These are phyloP conservation scores for Aspergillus neotritici DNA, from an alignment of 2,329 filamentous ascomycete species.

Conservation along the genomic window DNA sequence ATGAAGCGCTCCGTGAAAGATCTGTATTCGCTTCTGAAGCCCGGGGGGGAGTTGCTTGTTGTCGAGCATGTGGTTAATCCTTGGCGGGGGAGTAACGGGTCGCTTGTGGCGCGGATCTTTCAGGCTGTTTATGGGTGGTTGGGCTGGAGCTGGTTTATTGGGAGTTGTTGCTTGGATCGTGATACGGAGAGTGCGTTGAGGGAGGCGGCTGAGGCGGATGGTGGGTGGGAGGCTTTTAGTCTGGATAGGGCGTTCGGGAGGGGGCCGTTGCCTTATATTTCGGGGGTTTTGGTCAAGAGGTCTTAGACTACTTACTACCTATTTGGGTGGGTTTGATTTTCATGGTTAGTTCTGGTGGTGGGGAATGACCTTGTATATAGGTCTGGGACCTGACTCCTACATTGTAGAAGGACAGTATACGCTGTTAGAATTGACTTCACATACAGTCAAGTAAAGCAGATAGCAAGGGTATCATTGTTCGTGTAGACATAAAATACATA, in stretches of 20 bases:
- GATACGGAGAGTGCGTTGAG: slow-evolving; percentile 44
- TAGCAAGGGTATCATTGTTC: no score
- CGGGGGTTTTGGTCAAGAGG: slow-evolving; percentile 39
- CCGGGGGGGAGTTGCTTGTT: slow-evolving; percentile 51
- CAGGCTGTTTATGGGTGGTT: slow-evolving; percentile 44
- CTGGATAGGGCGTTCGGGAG: slow-evolving; percentile 38
- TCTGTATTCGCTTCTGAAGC: slow-evolving; percentile 48
- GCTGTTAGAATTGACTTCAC: no score
- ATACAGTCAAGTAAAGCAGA: no score
- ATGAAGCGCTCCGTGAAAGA: slow-evolving; percentile 42
- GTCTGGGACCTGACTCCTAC: no score
- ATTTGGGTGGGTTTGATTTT: background rate
- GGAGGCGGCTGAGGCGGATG: slow-evolving; percentile 38
- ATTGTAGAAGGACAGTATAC: no score
- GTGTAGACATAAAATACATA: background rate
- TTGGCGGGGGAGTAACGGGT: slow-evolving; percentile 44
- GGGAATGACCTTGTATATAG: no score
- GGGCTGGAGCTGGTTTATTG: slow-evolving; percentile 50
- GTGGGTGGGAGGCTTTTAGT: slow-evolving; percentile 46
- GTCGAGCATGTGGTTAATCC: slow-evolving; percentile 53
- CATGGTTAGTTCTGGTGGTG: no score
- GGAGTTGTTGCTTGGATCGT: slow-evolving; percentile 47
- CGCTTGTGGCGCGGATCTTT: slow-evolving; percentile 38
- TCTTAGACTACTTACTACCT: background rate
- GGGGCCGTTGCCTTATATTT: slow-evolving; percentile 37